These are phyloP conservation scores for Oropetium thomaeum DNA, from an alignment of 176 grass and related monocot genomes.

Conservation along the genomic window DNA sequence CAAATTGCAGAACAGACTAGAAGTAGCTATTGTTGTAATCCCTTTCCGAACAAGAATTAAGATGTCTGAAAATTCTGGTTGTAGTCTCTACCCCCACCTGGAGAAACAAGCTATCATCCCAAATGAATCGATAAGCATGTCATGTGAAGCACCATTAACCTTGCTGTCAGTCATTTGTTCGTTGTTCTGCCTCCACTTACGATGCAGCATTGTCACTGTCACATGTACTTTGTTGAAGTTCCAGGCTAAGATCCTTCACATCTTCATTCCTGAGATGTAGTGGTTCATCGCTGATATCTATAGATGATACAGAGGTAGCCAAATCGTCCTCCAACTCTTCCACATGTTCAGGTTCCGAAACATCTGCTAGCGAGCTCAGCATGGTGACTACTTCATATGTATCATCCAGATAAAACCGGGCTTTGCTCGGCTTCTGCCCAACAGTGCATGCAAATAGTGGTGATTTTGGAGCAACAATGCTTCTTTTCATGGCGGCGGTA, in stretches of 20 bases:
- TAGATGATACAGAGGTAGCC: constrained; percentile 27
- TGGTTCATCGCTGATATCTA: constrained; percentile 27
- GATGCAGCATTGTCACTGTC: constrained; percentile 19
- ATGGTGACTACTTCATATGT: constrained; percentile 71
- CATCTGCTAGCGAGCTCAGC: constrained; percentile 69
- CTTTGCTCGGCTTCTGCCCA: constrained; percentile 92
- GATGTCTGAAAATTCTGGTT: neutral
- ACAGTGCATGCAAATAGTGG: constrained; percentile 79
- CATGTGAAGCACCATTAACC: constrained; percentile 12
- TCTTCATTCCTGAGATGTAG: constrained; percentile 18
- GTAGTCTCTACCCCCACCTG: neutral
- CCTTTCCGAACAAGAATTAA: neutral
- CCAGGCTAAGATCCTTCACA: constrained; percentile 38
- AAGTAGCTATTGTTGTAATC: constrained; percentile 13
- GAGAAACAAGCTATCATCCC: constrained; percentile 27
- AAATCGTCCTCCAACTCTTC: constrained; percentile 33
- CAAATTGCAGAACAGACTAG: constrained; percentile 7
- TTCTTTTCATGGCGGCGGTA: constrained; percentile 53
- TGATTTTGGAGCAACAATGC: constrained; percentile 51
- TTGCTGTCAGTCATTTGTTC: neutral
- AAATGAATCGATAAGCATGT: constrained; percentile 16
- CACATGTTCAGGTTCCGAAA: constrained; percentile 35
- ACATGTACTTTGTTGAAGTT: constrained; percentile 1
- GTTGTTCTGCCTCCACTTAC: neutral
- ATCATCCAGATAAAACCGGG: constrained; percentile 86